Evolutionary conservation across 805 yeast species (phyloP).

Genomic region (Monosporozyma servazzii): DNA sequence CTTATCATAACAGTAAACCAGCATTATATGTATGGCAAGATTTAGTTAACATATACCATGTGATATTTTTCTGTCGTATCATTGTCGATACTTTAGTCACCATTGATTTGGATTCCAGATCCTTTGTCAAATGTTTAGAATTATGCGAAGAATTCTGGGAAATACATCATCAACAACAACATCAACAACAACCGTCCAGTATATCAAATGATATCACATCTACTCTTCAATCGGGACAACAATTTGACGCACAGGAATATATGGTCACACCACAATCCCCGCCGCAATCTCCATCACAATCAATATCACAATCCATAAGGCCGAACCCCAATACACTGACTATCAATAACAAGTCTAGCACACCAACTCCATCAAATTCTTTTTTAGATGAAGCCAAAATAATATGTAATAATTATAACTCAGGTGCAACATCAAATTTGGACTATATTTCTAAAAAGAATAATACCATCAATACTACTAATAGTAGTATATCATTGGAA

Average conservation of each 20-base stretch:
- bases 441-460: not conserved
- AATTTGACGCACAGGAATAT: not conserved
- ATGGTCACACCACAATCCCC: not conserved
- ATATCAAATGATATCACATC: not conserved
- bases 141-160: slow-evolving; percentile 9
- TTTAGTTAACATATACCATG: slow-evolving; percentile 7
- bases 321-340: not conserved
- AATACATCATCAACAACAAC: not conserved
- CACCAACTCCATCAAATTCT: not conserved
- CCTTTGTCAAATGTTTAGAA: slow-evolving; percentile 6
- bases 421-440: not conserved
- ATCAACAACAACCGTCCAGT: not conserved
- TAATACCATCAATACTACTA: not conserved
- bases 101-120: slow-evolving; percentile 10
- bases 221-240: not conserved
- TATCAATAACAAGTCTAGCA: not conserved
- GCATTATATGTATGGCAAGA: slow-evolving; percentile 14
- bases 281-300: not conserved
- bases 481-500: not conserved
- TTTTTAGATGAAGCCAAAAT: slow-evolving; percentile 1
- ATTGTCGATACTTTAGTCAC: slow-evolving; percentile 10
- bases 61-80: slow-evolving; percentile 10
- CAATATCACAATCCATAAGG: not conserved
- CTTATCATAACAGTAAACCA: slow-evolving; percentile 7
- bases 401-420: not conserved